Conservation (phyloP, 2,329 filamentous ascomycete species). For the Cercospora canescens region DNA sequence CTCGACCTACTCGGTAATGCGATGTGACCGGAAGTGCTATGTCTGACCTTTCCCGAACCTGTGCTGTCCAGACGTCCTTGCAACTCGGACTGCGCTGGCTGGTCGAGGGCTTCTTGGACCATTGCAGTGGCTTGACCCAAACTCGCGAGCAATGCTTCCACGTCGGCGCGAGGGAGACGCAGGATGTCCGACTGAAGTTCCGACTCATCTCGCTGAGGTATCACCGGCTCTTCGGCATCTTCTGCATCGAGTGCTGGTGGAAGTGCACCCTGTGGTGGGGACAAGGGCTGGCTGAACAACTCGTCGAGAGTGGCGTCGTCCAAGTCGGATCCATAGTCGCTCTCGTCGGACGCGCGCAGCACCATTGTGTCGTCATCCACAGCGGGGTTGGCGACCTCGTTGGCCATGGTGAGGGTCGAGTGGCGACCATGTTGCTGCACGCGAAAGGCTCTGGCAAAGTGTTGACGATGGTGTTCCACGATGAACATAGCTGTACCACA, state of each 20-base stretch:
- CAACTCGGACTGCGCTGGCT: slow-evolving; percentile 15
- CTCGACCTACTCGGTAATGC: background rate
- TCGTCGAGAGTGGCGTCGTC: slow-evolving; percentile 56
- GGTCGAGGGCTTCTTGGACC: background rate
- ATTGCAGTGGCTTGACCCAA: background rate
- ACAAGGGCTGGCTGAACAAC: slow-evolving; percentile 49
- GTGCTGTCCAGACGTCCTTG: background rate
- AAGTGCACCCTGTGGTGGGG: slow-evolving; percentile 25
- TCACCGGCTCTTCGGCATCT: slow-evolving; percentile 25
- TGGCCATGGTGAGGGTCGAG: background rate
- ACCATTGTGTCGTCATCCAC: slow-evolving; percentile 18
- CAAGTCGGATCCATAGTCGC: slow-evolving; percentile 66
- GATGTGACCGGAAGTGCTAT: slow-evolving; percentile 1
- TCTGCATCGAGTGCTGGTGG: slow-evolving; percentile 4
- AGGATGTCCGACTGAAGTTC: slow-evolving; percentile 17
- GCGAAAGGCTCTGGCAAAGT: slow-evolving; percentile 2
- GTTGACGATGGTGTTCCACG: background rate
- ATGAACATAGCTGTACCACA: background rate
- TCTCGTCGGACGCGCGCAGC: slow-evolving; percentile 35
- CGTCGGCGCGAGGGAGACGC: slow-evolving; percentile 15
- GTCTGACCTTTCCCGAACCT: background rate
- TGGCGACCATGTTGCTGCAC: slow-evolving; percentile 5
- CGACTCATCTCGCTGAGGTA: slow-evolving; percentile 25
- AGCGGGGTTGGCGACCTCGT: background rate
- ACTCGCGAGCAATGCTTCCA: slow-evolving; percentile 2